phyloP scores from a whole-genome alignment of 495 filamentous ascomycete species.

The Aspergillus egyptiacus region DNA sequence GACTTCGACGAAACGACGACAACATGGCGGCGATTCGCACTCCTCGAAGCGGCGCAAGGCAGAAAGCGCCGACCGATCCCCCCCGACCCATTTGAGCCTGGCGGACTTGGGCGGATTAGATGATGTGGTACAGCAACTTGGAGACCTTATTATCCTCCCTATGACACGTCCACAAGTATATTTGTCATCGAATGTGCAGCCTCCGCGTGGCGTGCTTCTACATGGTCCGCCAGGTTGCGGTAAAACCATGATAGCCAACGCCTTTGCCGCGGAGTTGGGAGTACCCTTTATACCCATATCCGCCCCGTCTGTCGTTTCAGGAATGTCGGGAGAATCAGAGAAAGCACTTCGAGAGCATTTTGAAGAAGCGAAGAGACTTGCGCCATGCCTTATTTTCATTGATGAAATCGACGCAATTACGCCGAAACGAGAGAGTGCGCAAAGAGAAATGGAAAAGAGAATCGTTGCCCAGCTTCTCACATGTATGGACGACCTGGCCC shows the following conservation, averaged over 20 bases:
- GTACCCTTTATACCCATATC: slow-evolving; percentile 84
- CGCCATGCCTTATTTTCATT: slow-evolving; percentile 89
- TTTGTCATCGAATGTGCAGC: slow-evolving; percentile 52
- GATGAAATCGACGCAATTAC: slow-evolving; percentile 97
- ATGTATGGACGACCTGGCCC: slow-evolving; percentile 77
- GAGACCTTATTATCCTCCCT: slow-evolving; percentile 76
- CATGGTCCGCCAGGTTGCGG: slow-evolving; percentile 94
- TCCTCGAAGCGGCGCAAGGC: slow-evolving; percentile 59
- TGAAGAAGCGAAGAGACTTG: slow-evolving; percentile 77
- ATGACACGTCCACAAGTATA: slow-evolving; percentile 68
- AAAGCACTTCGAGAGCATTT: slow-evolving; percentile 90
- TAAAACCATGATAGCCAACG: slow-evolving; percentile 90
- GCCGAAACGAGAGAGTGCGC: slow-evolving; percentile 88
- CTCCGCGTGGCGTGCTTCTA: slow-evolving; percentile 81
- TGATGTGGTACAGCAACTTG: slow-evolving; percentile 66
- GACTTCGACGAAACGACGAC: slow-evolving; percentile 41
- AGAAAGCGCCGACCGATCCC: slow-evolving; percentile 53
- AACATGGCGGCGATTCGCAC: slow-evolving; percentile 59
- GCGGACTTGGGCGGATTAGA: slow-evolving; percentile 83
- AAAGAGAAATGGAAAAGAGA: slow-evolving; percentile 92
- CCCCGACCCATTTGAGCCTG: slow-evolving; percentile 70
- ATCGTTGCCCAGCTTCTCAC: slow-evolving; percentile 92
- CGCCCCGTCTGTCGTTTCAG: slow-evolving; percentile 82
- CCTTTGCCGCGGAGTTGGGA: slow-evolving; percentile 78
- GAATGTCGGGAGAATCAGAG: slow-evolving; percentile 95